Evolutionary conservation across 2,329 filamentous ascomycete species (phyloP).

Genomic region (Ilyonectria sp.): DNA sequence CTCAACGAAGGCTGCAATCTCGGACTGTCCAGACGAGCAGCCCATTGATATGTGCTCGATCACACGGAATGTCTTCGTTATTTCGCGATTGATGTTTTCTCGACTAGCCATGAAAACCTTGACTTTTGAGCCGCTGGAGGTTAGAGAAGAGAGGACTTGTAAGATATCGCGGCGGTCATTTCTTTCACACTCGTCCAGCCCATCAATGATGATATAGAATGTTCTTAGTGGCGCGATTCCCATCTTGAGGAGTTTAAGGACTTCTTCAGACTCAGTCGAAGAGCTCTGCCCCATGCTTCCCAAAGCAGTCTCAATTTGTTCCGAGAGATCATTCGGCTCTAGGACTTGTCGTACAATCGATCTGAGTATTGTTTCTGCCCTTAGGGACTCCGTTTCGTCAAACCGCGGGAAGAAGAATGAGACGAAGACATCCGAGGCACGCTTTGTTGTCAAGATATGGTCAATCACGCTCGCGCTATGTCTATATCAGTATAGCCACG

Average conservation of each 20-base stretch:
- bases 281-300: not conserved
- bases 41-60: conserved; percentile 21
- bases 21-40: conserved; percentile 4
- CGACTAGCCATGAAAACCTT: conserved; percentile 50
- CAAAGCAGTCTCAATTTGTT: conserved; percentile 1
- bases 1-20: conserved; percentile 32
- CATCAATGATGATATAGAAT: conserved; percentile 53
- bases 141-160: not conserved
- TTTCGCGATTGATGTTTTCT: conserved; percentile 39
- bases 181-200: conserved; percentile 51
- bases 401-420: conserved; percentile 35
- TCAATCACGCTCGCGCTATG: conserved; percentile 33
- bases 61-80: conserved; percentile 23
- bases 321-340: not conserved
- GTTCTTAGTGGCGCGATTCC: not conserved
- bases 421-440: not conserved
- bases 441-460: conserved; percentile 23
- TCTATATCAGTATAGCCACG: not conserved
- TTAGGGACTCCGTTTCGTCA: conserved; percentile 28
- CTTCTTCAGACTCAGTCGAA: not conserved
- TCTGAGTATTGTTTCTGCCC: conserved; percentile 33
- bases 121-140: not conserved
- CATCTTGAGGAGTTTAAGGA: conserved; percentile 1
- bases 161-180: conserved; percentile 38
- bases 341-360: conserved; percentile 37